Evolutionary conservation across 257 asterid genomes (phyloP).

Genomic region (Rhazya stricta): DNA sequence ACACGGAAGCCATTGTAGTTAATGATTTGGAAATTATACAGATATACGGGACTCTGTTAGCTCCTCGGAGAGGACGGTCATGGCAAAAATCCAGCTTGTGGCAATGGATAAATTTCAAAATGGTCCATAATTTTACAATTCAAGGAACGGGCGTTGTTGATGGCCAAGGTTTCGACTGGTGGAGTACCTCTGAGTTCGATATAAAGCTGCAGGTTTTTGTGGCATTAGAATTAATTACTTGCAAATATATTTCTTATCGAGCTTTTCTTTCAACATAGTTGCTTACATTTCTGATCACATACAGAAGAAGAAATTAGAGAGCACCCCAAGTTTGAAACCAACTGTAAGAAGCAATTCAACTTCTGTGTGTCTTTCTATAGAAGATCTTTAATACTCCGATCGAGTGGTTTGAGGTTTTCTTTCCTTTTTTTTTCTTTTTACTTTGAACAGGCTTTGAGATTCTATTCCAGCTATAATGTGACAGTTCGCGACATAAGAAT

Average conservation of each 20-base stretch:
- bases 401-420: not conserved
- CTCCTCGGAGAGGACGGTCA: slow-evolving; percentile 55
- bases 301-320: slow-evolving; percentile 44
- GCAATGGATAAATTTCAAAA: slow-evolving; percentile 78
- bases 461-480: slow-evolving; percentile 49
- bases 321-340: slow-evolving; percentile 46
- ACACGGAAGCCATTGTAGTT: not conserved
- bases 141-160: slow-evolving; percentile 71
- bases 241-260: not conserved
- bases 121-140: slow-evolving; percentile 63
- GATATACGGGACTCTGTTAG: slow-evolving; percentile 64
- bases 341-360: slow-evolving; percentile 44
- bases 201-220: slow-evolving; percentile 32
- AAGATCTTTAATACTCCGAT: not conserved
- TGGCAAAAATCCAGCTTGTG: slow-evolving; percentile 60
- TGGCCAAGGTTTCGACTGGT: slow-evolving; percentile 86
- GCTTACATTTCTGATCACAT: not conserved
- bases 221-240: not conserved
- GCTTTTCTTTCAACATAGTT: not conserved
- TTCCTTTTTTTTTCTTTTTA: not conserved
- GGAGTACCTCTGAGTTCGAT: slow-evolving; percentile 43
- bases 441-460: slow-evolving; percentile 61
- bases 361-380: not conserved
- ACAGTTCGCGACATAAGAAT: slow-evolving; percentile 51
- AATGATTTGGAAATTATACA: slow-evolving; percentile 25